Conservation (phyloP, 495 filamentous ascomycete species). For the Collariella sp. region DNA sequence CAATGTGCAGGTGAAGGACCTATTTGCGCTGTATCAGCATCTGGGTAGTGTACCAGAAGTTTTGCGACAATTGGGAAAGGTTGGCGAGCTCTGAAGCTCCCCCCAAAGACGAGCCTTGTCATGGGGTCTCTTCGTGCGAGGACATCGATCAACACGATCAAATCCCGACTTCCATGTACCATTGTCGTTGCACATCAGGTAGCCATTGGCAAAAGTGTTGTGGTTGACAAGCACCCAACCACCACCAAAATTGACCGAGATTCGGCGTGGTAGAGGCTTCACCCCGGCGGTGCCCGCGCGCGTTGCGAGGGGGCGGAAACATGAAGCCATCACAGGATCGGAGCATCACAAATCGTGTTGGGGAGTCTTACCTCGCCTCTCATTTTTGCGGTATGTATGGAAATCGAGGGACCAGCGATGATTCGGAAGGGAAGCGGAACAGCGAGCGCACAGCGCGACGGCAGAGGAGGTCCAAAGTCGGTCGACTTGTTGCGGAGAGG, state of each 20-base stretch:
- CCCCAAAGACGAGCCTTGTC: not conserved
- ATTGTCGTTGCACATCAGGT: not conserved
- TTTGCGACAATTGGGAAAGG: not conserved
- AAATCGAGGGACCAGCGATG: not conserved
- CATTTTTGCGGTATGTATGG: constrained; percentile 31
- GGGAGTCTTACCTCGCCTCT: constrained; percentile 44
- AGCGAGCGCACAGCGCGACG: constrained; percentile 14
- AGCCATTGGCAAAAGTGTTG: constrained; percentile 2
- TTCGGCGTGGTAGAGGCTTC: not conserved
- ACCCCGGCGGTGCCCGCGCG: not conserved
- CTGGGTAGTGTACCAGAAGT: not conserved
- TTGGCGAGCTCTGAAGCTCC: not conserved
- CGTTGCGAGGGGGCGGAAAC: not conserved
- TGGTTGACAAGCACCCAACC: not conserved
- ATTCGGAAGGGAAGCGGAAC: constrained; percentile 3
- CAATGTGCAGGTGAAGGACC: constrained; percentile 85
- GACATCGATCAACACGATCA: not conserved
- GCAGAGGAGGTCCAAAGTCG: constrained; percentile 1
- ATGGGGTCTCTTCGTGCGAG: not conserved
- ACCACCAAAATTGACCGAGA: not conserved
- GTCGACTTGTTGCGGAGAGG: constrained; percentile 10
- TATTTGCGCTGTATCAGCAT: constrained; percentile 28
- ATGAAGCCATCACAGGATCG: not conserved
- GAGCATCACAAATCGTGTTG: not conserved
- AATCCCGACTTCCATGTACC: not conserved